These are phyloP conservation scores for Elongisporangium senticosum DNA, from an alignment of 352 stramenopile genomes.

Conservation along the genomic window DNA sequence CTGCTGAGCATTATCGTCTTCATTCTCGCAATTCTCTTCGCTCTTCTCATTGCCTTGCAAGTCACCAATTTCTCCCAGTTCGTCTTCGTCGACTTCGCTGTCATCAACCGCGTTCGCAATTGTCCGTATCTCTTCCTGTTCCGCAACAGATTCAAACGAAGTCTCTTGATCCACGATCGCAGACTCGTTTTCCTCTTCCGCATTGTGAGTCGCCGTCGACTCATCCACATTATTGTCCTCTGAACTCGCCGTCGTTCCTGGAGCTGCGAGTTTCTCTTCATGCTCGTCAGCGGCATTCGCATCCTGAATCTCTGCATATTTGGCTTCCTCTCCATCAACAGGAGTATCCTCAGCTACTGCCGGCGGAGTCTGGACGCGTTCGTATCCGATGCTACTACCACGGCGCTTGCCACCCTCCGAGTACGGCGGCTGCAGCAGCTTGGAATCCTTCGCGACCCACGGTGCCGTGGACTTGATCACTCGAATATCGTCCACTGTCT, in stretches of 20 bases:
- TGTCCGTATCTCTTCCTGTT: constrained; percentile 1
- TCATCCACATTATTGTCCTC: constrained; percentile 2
- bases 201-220: neutral
- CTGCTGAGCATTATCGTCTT: neutral
- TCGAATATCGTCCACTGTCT: constrained; percentile 21
- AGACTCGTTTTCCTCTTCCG: constrained; percentile 2
- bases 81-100: neutral
- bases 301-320: neutral
- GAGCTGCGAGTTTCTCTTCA: constrained; percentile 5
- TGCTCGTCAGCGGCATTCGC: neutral
- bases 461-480: constrained; percentile 17
- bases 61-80: neutral
- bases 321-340: constrained; percentile 4
- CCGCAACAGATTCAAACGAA: neutral
- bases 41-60: neutral
- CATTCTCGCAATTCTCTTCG: neutral
- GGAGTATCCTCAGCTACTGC: neutral
- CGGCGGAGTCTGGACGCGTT: neutral
- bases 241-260: neutral
- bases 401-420: constrained; percentile 15
- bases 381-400: neutral
- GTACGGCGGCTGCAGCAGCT: constrained; percentile 15
- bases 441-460: constrained; percentile 2
- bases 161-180: neutral
- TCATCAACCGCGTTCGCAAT: constrained; percentile 1